phyloP scores from a whole-genome alignment of 306 rosid species.

The Lagenaria siceraria region DNA sequence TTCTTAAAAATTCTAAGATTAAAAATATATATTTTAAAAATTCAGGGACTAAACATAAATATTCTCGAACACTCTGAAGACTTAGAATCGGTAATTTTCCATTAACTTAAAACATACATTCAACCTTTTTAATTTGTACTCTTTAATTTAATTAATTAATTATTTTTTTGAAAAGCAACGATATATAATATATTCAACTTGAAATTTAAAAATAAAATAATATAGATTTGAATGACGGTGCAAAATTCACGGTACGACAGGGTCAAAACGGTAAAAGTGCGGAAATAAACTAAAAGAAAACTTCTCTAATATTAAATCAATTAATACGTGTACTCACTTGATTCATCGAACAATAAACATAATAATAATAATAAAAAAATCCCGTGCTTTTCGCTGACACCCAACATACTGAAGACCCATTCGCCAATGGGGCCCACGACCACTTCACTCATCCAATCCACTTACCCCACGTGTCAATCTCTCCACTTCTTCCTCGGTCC shows the following conservation, averaged over 20 bases:
- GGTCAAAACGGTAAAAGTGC: neutral
- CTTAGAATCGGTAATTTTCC: no score
- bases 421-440: neutral
- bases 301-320: neutral
- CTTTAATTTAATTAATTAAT: no score
- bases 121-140: no score
- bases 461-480: slow-evolving; percentile 37
- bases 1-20: no score
- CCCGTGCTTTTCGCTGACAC: slow-evolving; percentile 13
- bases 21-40: no score
- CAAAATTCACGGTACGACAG: neutral
- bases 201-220: neutral
- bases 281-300: neutral
- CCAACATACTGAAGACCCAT: neutral
- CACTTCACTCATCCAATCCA: slow-evolving; percentile 24
- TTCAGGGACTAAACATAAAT: no score
- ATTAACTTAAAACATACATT: no score
- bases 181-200: neutral
- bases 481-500: neutral
- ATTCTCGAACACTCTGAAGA: no score
- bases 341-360: slow-evolving; percentile 1
- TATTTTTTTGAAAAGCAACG: neutral
- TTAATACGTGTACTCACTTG: neutral
- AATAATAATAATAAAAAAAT: no score
- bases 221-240: neutral